Base-by-base conservation (phyloP, 2,329 filamentous ascomycete genomes). In the Colletotrichum viniferum region DNA sequence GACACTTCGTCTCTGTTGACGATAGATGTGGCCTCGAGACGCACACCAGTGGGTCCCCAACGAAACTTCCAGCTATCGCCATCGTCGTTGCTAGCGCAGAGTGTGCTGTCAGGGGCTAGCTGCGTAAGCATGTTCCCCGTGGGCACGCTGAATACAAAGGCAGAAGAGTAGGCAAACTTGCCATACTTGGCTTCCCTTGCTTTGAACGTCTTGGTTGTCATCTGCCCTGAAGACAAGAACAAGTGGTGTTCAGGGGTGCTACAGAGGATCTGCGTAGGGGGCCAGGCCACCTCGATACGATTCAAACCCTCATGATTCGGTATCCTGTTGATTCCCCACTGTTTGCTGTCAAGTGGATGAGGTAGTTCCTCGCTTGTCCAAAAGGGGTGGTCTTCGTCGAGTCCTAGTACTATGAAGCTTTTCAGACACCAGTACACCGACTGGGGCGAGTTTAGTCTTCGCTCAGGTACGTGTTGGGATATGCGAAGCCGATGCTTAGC, bases 401-500 rank as follows among this genome's bases (percentile, higher is more conserved):
- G 74, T 1, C 79, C 81, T 0, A 87, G 73, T 0, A 82, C 82
- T 13, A 87, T 78, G 14, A 88, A 83, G 0, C 84, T 83, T 77
- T 89, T 89, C 70, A 88, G 77, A 21, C 84, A 85, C 87, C 87
- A 88, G 74, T 89, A 89, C 1, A 84, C 82, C 0, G 86, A 88
- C 76, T 88, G 87, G 0, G 87, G 86, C 7, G 87, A 88, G 77
- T 88, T 89, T 89, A 89, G 74, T 88, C 85, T 79, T 89, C 87
- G 71, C 83, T 81, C 82, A 88, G 84, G 76, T 86, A 89, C 83
- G 87, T 87, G 77, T 88, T 88, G 5, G 73, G 70, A 56, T 76
- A 78, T 13, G 43, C 32, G 28, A 71, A 77, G n/a, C 77, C 86
- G 56, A 87, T 86, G 16, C 83, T 87, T 62, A 88, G 55, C 0